A percentile compares a stretch with the other conserved stretches of the same genome.
Evolutionary conservation across 768 basidiomycete genomes (phyloP).

Genomic region (Termitomyces sp.): DNA sequence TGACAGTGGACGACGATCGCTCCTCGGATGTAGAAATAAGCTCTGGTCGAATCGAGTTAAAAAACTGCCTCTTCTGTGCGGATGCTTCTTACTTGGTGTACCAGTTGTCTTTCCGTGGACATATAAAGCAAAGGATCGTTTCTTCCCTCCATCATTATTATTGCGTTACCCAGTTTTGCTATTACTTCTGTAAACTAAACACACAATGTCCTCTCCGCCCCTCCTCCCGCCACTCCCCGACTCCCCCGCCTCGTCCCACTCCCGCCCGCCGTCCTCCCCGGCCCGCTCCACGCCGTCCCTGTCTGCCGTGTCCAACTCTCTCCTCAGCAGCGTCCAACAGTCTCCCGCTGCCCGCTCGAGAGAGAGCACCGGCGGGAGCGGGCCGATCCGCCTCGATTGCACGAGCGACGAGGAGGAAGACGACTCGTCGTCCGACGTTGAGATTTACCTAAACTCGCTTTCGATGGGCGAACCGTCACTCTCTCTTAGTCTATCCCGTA

Average conservation of each 20-base stretch:
- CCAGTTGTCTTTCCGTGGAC: neutral
- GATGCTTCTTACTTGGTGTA: neutral
- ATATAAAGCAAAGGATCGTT: neutral
- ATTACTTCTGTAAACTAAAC: neutral
- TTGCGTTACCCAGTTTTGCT: neutral
- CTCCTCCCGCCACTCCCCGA: neutral
- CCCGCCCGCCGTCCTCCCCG: neutral
- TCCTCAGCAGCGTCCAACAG: neutral
- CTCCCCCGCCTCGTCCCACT: constrained; percentile 1
- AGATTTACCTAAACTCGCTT: constrained; percentile 29
- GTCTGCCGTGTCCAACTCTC: constrained; percentile 1
- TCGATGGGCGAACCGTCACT: constrained; percentile 23
- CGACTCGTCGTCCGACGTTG: constrained; percentile 20
- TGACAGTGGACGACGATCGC: neutral
- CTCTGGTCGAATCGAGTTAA: neutral
- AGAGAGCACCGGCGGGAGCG: neutral
- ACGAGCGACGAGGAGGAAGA: constrained; percentile 13
- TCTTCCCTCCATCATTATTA: neutral
- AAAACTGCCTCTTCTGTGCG: neutral
- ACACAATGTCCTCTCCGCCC: neutral
- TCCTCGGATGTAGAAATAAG: neutral
- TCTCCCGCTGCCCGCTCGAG: neutral
- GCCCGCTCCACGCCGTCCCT: constrained; percentile 5
- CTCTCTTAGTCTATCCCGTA: neutral
- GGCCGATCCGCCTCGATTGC: constrained; percentile 6